A percentile compares a stretch with the other conserved stretches of the same genome.
Evolutionary conservation across 1,284 basidiomycete genomes (phyloP).

Genomic region (Rhodotorula mucilaginosa): DNA sequence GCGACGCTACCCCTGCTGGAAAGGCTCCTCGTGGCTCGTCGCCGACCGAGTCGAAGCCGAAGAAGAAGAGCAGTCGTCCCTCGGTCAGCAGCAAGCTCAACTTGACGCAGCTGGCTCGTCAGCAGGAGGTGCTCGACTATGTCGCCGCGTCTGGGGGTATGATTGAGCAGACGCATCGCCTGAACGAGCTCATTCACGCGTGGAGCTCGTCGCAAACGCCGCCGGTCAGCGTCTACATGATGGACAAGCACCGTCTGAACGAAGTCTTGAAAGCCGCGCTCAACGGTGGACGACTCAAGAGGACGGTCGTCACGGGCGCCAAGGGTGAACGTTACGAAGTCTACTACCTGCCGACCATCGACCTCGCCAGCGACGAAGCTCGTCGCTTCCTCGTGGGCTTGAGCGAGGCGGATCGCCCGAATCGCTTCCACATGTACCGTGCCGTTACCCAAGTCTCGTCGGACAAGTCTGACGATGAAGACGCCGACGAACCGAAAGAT

Average conservation of each 20-base stretch:
- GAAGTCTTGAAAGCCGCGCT: conserved; percentile 59
- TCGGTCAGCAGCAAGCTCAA: conserved; percentile 19
- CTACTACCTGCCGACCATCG: conserved; percentile 26
- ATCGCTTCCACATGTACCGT: neutral
- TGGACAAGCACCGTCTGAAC: conserved; percentile 69
- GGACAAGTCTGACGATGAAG: neutral
- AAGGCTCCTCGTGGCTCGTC: too few relatives aligned
- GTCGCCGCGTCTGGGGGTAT: conserved; percentile 13
- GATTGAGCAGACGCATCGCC: neutral
- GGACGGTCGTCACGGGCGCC: conserved; percentile 61
- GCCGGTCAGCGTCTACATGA: conserved; percentile 54
- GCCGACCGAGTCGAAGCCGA: neutral
- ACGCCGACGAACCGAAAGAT: neutral
- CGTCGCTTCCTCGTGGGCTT: conserved; percentile 17
- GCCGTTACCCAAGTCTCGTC: neutral
- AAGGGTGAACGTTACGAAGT: conserved; percentile 42
- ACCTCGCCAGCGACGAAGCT: conserved; percentile 13
- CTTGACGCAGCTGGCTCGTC: conserved; percentile 18
- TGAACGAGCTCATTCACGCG: conserved; percentile 59
- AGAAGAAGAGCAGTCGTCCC: conserved; percentile 1
- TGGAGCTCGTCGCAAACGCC: conserved; percentile 50
- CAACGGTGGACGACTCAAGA: conserved; percentile 61
- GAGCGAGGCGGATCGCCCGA: neutral
- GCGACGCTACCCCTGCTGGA: too few relatives aligned
- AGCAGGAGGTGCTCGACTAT: conserved; percentile 29